A percentile compares a stretch with the other conserved stretches of the same genome.
Conservation (phyloP, 1,139 yeast species). For the Candida albicans region DNA sequence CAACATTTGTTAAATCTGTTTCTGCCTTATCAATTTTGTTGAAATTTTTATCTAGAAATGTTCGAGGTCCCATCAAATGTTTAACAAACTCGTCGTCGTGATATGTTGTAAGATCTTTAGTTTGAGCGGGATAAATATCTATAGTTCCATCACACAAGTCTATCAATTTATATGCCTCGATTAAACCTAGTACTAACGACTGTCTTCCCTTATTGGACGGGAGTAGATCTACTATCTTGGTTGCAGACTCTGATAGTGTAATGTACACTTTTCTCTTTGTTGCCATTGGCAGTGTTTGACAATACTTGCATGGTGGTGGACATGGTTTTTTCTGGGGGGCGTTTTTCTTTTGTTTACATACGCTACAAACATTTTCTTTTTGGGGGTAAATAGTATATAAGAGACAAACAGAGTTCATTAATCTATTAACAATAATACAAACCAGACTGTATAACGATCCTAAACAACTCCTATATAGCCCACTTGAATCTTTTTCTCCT, state of each 20-base stretch:
- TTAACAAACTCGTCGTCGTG: constrained; percentile 42
- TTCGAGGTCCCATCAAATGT: constrained; percentile 28
- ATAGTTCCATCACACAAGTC: constrained; percentile 24
- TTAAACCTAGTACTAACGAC: constrained; percentile 42
- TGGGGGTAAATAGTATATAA: background rate
- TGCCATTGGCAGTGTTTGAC: background rate
- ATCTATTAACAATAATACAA: too few relatives aligned
- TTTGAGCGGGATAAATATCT: constrained; percentile 22
- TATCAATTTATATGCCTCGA: constrained; percentile 42
- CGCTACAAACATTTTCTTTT: background rate
- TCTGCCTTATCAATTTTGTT: constrained; percentile 4
- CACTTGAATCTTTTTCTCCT: background rate
- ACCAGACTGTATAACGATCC: background rate
- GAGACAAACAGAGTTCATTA: background rate
- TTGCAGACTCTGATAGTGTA: constrained; percentile 19
- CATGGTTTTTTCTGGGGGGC: background rate
- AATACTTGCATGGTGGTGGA: background rate
- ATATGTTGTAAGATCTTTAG: constrained; percentile 32
- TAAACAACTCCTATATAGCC: background rate
- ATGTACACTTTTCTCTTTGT: constrained; percentile 21
- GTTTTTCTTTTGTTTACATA: background rate
- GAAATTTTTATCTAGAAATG: constrained; percentile 10
- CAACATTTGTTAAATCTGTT: too few relatives aligned
- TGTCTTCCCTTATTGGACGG: constrained; percentile 58
- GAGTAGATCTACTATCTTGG: constrained; percentile 39